Percentiles rank a stretch among this genome's conserved stretches.
Evolutionary conservation across 2,329 filamentous ascomycete species (phyloP).

Genomic region (Colletotrichum navitas): DNA sequence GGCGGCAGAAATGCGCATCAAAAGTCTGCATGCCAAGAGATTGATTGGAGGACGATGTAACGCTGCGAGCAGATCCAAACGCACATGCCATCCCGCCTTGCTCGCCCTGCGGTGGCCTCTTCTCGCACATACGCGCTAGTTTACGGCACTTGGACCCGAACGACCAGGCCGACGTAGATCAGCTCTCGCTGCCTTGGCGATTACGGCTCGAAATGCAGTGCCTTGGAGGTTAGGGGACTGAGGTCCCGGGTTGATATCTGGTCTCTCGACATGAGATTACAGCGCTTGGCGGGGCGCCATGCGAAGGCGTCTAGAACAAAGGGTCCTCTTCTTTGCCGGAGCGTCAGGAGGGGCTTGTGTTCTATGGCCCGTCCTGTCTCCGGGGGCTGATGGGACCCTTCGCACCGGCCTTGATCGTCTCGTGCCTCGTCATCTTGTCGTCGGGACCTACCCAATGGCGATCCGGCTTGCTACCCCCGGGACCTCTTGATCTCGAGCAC

Average conservation of each 20-base stretch:
- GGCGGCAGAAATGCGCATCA: background rate
- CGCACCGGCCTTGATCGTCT: background rate
- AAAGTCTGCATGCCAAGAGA: background rate
- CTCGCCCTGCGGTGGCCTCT: background rate
- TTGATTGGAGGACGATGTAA: constrained; percentile 11
- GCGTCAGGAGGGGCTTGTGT: constrained; percentile 7
- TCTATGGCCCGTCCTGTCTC: background rate
- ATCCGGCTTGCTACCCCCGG: constrained; percentile 11
- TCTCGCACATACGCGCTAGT: background rate
- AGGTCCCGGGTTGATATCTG: constrained; percentile 11
- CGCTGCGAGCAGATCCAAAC: constrained; percentile 15
- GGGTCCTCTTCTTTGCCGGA: constrained; percentile 12
- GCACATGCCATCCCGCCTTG: constrained; percentile 6
- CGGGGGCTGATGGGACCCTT: background rate
- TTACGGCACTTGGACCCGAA: background rate
- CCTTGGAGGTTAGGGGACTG: background rate
- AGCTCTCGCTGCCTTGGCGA: constrained; percentile 16
- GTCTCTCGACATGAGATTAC: background rate
- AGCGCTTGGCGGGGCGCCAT: background rate
- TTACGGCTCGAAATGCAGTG: constrained; percentile 26
- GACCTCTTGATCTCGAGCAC: background rate
- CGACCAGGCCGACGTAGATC: constrained; percentile 19
- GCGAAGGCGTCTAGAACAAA: background rate
- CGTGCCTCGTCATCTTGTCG: constrained; percentile 26
- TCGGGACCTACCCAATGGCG: constrained; percentile 7